These are phyloP conservation scores for Cladosporium sp. DNA, from an alignment of 2,329 filamentous ascomycete genomes.

Conservation along the genomic window DNA sequence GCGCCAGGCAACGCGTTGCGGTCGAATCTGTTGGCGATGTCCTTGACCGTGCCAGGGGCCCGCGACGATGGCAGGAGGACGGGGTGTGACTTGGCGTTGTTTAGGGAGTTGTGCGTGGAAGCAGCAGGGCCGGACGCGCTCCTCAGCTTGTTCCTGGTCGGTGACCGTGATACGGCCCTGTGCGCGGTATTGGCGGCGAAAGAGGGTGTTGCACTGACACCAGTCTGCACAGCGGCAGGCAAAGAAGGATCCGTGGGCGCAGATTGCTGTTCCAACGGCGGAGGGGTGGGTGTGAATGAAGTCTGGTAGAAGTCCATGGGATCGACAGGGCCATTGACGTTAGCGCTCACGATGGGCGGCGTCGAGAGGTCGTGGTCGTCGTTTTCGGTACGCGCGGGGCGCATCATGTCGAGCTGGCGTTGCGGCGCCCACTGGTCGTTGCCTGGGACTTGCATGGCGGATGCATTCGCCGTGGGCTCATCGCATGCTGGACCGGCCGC, in stretches of 20 bases:
- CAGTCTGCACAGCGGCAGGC: slow-evolving; percentile 9
- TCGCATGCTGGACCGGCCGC: slow-evolving; percentile 8
- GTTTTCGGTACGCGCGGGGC: background rate
- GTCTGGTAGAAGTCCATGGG: slow-evolving; percentile 18
- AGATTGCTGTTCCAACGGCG: slow-evolving; percentile 13
- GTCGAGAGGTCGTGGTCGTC: slow-evolving; percentile 1
- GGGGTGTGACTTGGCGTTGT: slow-evolving; percentile 25
- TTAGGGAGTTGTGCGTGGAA: slow-evolving; percentile 12
- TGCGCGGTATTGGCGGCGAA: background rate
- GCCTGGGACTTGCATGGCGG: slow-evolving; percentile 11
- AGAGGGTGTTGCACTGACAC: slow-evolving; percentile 5
- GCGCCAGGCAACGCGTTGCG: slow-evolving; percentile 34
- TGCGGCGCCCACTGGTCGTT: slow-evolving; percentile 9
- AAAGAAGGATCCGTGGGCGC: slow-evolving; percentile 1
- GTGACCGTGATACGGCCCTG: slow-evolving; percentile 10
- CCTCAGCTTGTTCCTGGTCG: slow-evolving; percentile 13
- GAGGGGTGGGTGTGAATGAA: slow-evolving; percentile 12
- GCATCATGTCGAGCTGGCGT: slow-evolving; percentile 10
- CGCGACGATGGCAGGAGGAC: slow-evolving; percentile 26
- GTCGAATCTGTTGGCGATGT: slow-evolving; percentile 75
- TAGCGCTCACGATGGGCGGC: slow-evolving; percentile 17
- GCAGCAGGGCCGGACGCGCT: slow-evolving; percentile 20
- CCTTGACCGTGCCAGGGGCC: slow-evolving; percentile 54
- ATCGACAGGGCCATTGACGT: slow-evolving; percentile 17
- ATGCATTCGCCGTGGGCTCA: slow-evolving; percentile 8